Evolutionary conservation across 2,329 filamentous ascomycete genomes (phyloP).

Genomic region (Nemania sp.): DNA sequence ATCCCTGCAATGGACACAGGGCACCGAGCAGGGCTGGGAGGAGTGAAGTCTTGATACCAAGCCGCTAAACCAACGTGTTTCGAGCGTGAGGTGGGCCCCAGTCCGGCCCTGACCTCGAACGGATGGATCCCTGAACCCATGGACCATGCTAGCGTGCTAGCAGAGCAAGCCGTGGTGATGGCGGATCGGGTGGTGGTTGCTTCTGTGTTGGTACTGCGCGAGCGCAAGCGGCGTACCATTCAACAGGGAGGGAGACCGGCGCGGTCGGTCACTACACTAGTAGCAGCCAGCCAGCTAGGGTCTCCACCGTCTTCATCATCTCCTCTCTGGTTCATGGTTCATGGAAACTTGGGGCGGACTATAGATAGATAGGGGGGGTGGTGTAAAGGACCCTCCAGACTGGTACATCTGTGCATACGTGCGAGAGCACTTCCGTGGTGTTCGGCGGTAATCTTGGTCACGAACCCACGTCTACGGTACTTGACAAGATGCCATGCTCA

Average conservation of each 20-base stretch:
- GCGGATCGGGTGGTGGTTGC: conserved; percentile 46
- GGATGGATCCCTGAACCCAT: conserved; percentile 49
- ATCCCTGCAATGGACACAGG: conserved; percentile 54
- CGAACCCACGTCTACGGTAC: conserved; percentile 26
- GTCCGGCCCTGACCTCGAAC: conserved; percentile 37
- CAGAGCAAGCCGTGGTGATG: conserved; percentile 46
- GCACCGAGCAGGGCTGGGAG: conserved; percentile 47
- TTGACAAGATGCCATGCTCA: conserved; percentile 26
- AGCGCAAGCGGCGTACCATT: conserved; percentile 33
- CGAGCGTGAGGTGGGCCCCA: conserved; percentile 45
- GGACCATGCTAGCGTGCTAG: conserved; percentile 45
- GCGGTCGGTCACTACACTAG: conserved; percentile 35
- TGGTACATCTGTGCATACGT: conserved; percentile 8
- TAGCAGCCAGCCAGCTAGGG: conserved; percentile 32
- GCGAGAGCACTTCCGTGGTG: conserved; percentile 21
- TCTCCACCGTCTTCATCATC: conserved; percentile 34
- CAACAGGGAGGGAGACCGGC: conserved; percentile 29
- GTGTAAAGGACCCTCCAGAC: conserved; percentile 7
- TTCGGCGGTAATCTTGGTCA: conserved; percentile 23
- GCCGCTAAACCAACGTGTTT: conserved; percentile 52
- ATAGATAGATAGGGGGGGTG: conserved; percentile 28
- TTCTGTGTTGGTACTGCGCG: conserved; percentile 35
- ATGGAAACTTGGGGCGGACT: conserved; percentile 20
- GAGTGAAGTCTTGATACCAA: conserved; percentile 50
- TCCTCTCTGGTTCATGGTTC: conserved; percentile 21